Percentiles rank a stretch among this genome's conserved stretches.
These are phyloP conservation scores for Penicillium longicatenatum DNA, from an alignment of 495 filamentous ascomycete species.

Conservation along the genomic window DNA sequence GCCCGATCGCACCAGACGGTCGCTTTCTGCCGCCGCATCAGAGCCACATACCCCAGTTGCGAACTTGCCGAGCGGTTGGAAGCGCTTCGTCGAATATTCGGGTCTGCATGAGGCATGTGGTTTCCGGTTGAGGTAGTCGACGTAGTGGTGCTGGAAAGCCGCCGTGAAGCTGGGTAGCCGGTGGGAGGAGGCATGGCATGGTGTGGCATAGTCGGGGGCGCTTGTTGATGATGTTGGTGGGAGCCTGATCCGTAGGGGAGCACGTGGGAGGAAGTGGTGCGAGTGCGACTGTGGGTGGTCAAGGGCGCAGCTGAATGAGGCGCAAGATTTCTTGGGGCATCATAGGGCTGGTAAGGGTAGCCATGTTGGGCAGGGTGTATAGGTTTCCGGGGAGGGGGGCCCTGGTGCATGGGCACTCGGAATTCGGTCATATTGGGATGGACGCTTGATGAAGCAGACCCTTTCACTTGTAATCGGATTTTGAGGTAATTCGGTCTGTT, in stretches of 20 bases:
- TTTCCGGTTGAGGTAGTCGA: conserved; percentile 60
- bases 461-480: conserved; percentile 12
- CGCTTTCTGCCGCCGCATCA: conserved; percentile 93
- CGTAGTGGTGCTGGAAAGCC: conserved; percentile 74
- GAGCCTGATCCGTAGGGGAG: conserved; percentile 46
- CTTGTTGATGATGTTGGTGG: conserved; percentile 7
- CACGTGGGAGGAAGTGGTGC: conserved; percentile 62
- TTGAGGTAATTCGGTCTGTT: background rate
- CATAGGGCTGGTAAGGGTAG: conserved; percentile 38
- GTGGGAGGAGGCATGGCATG: conserved; percentile 35
- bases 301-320: conserved; percentile 33
- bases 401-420: conserved; percentile 43
- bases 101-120: conserved; percentile 44
- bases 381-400: conserved; percentile 40
- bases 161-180: conserved; percentile 52
- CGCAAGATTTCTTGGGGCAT: conserved; percentile 31
- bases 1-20: conserved; percentile 98
- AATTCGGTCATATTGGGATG: conserved; percentile 48
- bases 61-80: conserved; percentile 61
- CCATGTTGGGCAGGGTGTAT: conserved; percentile 29
- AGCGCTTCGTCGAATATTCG: conserved; percentile 73
- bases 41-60: conserved; percentile 82
- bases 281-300: conserved; percentile 52
- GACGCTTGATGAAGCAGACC: conserved; percentile 34
- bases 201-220: conserved; percentile 22